Evolutionary conservation across 352 stramenopile genomes (phyloP).

Genomic region (Globisporangium cystogenes): DNA sequence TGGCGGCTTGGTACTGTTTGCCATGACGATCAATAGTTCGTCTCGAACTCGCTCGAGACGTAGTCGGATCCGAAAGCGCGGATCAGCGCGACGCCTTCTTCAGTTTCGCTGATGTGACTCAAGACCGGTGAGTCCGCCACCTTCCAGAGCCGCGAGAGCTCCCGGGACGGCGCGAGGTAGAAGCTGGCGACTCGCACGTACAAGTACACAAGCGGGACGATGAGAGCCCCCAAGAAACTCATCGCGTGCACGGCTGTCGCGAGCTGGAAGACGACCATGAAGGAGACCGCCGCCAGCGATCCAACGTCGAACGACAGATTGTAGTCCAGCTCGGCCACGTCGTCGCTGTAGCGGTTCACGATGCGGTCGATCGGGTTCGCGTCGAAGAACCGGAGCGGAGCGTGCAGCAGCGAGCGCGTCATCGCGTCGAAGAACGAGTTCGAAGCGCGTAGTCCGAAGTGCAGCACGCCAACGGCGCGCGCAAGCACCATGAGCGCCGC

Average conservation of each 20-base stretch:
- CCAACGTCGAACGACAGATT: conserved; percentile 19
- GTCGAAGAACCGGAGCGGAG: conserved; percentile 88
- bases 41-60: conserved; percentile 13
- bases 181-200: conserved; percentile 26
- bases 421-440: conserved; percentile 69
- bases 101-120: conserved; percentile 26
- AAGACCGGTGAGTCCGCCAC: conserved; percentile 25
- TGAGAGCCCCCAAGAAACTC: conserved; percentile 50
- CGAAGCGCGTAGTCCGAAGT: conserved; percentile 19
- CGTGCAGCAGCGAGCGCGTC: conserved; percentile 64
- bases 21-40: not conserved
- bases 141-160: conserved; percentile 29
- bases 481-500: conserved; percentile 23
- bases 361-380: conserved; percentile 81
- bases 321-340: conserved; percentile 84
- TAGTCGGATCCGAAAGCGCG: conserved; percentile 22
- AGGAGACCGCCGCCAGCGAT: conserved; percentile 36
- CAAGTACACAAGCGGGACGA: conserved; percentile 53
- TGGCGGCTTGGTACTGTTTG: not conserved
- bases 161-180: conserved; percentile 25
- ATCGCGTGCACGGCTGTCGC: conserved; percentile 55
- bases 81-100: conserved; percentile 31
- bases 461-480: conserved; percentile 16
- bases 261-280: conserved; percentile 58
- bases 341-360: conserved; percentile 80